Evolutionary conservation across 768 basidiomycete species (phyloP).

Genomic region (Lentinula sp.): DNA sequence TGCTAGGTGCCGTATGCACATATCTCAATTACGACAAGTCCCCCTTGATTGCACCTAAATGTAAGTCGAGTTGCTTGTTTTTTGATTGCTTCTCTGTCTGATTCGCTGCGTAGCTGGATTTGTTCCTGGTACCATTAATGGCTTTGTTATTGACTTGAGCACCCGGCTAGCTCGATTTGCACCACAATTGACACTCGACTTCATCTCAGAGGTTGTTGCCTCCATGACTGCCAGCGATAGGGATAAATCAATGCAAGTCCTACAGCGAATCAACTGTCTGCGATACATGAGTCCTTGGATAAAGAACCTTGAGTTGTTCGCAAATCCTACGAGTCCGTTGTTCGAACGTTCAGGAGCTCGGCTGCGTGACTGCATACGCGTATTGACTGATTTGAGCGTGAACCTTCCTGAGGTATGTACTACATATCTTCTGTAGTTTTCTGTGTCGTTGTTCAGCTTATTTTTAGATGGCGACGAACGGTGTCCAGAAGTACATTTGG

Average conservation of each 20-base stretch:
- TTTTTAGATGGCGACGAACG: conserved; percentile 3
- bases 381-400: conserved; percentile 69
- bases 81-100: background rate
- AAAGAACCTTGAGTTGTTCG: conserved; percentile 67
- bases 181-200: conserved; percentile 84
- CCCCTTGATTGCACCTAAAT: conserved; percentile 64
- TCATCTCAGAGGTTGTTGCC: conserved; percentile 77
- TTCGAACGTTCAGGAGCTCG: conserved; percentile 70
- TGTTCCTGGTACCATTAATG: conserved; percentile 57
- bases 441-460: background rate
- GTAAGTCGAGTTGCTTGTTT: conserved; percentile 27
- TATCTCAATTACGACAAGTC: conserved; percentile 75
- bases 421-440: background rate
- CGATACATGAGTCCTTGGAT: conserved; percentile 90
- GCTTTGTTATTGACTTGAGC: conserved; percentile 62
- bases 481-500: conserved; percentile 74
- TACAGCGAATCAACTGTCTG: conserved; percentile 65
- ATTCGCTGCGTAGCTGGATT: conserved; percentile 46
- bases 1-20: conserved; percentile 69
- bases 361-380: conserved; percentile 76
- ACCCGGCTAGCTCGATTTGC: conserved; percentile 64
- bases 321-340: conserved; percentile 59
- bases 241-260: conserved; percentile 26
- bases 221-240: conserved; percentile 52
- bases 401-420: conserved; percentile 61